Evolutionary conservation across 108 stramenopile genomes (phyloP), one percentile per base, ranked within the genome.

Genomic region (Conticribra weissflogii): DNA sequence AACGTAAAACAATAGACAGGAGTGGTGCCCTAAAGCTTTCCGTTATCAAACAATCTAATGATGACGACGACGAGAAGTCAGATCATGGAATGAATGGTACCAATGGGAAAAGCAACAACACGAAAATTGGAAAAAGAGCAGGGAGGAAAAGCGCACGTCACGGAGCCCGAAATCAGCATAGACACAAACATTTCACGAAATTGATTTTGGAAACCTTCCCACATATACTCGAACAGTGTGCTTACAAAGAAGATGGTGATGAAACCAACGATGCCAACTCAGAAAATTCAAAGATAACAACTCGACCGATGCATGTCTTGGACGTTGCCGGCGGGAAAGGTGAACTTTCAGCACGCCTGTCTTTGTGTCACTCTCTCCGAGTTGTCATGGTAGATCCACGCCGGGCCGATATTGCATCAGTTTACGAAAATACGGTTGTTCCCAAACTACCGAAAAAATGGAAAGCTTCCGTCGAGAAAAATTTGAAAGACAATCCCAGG

Each of bases 291-390:
- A 32, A 69, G 12, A 1, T 25, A 30, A 5, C 19, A 30, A 5
- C 19, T 51, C 48, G n/a, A 29, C 48, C 45, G 50, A 61, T 32
- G 54, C 81, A 81, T 31, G 54, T 88, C n/a, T 36, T 88, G 22
- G 87, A 88, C 59, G 74, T 91, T 50, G 87, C 88, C 16, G 96
- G 93, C 22, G 91, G 91, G 22, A 92, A 90, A 57, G 96, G 96
- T 1, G 96, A 96, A 83, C 76, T 93, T 9, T 64, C 96, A 0
- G 87, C 88, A 18, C 76, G 88, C 19, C 69, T 96, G n/a, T 60
- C 70, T 27, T 79, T 92, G 65, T 96, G 95, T 55, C 86, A 91
- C 65, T 67, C 72, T 16, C 76, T 88, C 18, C 73, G 52, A 17
- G 88, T 90, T 0, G 67, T 82, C 24, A 84, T 94, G 82, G 84